Evolutionary conservation across 371 early-diverging fungal species (phyloP).

Genomic region (Nosema granulosis): DNA sequence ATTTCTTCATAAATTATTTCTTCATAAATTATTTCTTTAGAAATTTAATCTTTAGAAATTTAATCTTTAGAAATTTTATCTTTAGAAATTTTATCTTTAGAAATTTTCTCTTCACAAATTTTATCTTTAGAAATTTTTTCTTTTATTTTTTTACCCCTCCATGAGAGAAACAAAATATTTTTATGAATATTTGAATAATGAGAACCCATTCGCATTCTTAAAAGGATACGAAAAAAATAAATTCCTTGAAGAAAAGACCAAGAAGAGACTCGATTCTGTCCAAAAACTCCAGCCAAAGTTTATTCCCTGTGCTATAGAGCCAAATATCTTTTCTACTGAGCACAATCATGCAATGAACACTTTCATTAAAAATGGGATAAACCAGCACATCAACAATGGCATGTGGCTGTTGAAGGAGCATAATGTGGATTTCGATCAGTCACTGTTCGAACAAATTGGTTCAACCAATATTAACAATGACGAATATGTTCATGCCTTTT

Average conservation of each 20-base stretch:
- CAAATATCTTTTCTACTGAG: slow-evolving; percentile 32
- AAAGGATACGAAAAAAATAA: slow-evolving; percentile 34
- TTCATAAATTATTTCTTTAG: not conserved
- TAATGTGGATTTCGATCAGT: slow-evolving; percentile 9
- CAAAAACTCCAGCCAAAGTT: slow-evolving; percentile 56
- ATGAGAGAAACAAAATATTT: slow-evolving; percentile 36
- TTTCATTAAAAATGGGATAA: slow-evolving; percentile 19
- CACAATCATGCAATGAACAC: slow-evolving; percentile 7
- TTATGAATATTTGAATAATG: slow-evolving; percentile 53
- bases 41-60: no score
- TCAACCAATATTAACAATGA: not conserved
- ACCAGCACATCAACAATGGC: slow-evolving; percentile 38
- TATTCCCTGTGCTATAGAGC: slow-evolving; percentile 32
- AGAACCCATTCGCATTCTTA: slow-evolving; percentile 57
- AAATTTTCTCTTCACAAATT: not conserved
- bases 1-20: not conserved
- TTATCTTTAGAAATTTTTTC: not conserved
- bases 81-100: not conserved
- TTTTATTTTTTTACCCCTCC: slow-evolving; percentile 21
- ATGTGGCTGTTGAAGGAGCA: slow-evolving; percentile 19
- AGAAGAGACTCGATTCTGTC: slow-evolving; percentile 38
- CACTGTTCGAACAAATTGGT: slow-evolving; percentile 1
- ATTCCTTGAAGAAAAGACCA: slow-evolving; percentile 26
- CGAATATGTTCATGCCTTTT: not conserved
- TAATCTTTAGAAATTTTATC: not conserved